Evolutionary conservation across 2,329 filamentous ascomycete species (phyloP), one percentile per base, ranked within the genome.

Genomic region (Akanthomyces lecanii): DNA sequence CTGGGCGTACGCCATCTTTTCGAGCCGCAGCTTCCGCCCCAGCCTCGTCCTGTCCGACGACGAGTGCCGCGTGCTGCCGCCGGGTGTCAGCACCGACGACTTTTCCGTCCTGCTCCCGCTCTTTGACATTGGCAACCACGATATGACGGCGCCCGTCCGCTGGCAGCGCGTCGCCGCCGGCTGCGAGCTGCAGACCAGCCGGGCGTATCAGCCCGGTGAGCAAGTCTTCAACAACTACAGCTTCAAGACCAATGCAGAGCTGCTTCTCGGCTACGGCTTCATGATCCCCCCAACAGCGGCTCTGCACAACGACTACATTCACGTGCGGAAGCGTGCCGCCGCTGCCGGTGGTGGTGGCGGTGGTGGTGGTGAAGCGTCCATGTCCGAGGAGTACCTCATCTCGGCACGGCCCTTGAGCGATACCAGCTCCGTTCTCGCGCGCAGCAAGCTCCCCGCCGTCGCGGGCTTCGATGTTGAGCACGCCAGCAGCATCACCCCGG

Each of bases 191-290:
- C 69, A 72, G 18, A 77, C 79, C 10, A 71, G 70, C 21, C 75
- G 77, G 62, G 65, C 67, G 1, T 81, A 87, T 67, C 55, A 66
- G 5, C 74, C 83, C 0, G 85, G 86, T 0, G 73, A 84, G 36
- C 83, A 86, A 67, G 73, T 86, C 28, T 87, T 81, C 69, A 90
- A 91, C 76, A 91, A 90, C 72, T 92, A 92, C 70, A 89, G 89
- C 36, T 73, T 78, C 69, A 90, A 91, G 73, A 90, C 88, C 7
- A 92, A 92, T 69, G 88, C 87, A 64, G 88, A 91, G 75, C 76
- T 89, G 28, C 78, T 89, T 1, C 75, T 89, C 2, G 85, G 82
- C 0, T 89, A 89, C 69, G 85, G 85, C 2, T 89, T 89, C 69
- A 78, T 83, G 65, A 70, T 88, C 0, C 79, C 81, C 1, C 75